Conservation (phyloP, 306 rosid species). For the Luffa acutangula region DNA sequence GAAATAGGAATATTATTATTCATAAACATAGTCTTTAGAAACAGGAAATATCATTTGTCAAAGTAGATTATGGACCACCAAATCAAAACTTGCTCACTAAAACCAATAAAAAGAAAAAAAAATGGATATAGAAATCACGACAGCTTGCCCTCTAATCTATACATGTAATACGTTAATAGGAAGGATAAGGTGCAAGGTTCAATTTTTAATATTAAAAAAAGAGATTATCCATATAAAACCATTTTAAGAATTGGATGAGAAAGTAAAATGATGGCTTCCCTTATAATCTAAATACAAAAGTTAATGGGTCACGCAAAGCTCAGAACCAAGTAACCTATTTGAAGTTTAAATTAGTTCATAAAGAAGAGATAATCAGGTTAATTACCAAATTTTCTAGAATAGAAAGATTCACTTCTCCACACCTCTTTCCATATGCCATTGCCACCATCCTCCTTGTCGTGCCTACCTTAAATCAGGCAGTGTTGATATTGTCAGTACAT, state of each 20-base stretch:
- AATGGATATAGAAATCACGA: neutral
- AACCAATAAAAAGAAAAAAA: neutral
- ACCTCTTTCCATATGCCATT: slow-evolving; percentile 65
- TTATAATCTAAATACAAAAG: neutral
- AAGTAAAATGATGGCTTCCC: neutral
- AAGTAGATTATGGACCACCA: neutral
- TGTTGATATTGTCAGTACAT: slow-evolving; percentile 18
- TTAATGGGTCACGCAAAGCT: neutral
- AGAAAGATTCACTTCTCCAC: slow-evolving; percentile 75
- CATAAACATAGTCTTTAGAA: neutral
- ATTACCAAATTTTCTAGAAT: slow-evolving; percentile 77
- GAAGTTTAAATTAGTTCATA: neutral
- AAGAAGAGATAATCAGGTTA: neutral
- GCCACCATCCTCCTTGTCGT: slow-evolving; percentile 71
- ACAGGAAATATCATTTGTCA: neutral
- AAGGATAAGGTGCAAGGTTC: neutral
- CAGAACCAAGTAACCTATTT: neutral
- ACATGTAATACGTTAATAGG: neutral
- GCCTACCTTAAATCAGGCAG: slow-evolving; percentile 65
- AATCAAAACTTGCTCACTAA: neutral
- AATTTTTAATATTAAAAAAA: neutral
- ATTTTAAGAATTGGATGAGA: neutral
- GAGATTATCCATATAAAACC: neutral
- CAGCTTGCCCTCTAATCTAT: neutral
- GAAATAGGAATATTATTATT: neutral